Evolutionary conservation across 495 filamentous ascomycete genomes (phyloP).

Genomic region (Daldinia caldariorum): DNA sequence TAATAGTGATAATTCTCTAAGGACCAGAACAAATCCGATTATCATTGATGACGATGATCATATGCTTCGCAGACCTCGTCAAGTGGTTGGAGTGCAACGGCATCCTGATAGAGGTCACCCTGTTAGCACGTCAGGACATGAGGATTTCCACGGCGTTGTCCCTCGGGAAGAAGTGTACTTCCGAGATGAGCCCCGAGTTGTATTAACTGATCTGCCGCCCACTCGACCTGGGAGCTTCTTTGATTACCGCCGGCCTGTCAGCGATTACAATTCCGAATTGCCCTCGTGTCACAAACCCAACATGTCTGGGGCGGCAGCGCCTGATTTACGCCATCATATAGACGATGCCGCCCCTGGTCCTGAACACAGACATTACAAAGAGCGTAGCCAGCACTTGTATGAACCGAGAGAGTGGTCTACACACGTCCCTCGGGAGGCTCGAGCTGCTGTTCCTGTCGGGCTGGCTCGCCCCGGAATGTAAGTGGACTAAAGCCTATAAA

Average conservation of each 20-base stretch:
- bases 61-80: conserved; percentile 28
- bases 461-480: conserved; percentile 26
- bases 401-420: conserved; percentile 19
- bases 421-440: conserved; percentile 16
- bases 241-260: conserved; percentile 20
- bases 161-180: conserved; percentile 25
- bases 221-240: conserved; percentile 21
- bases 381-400: conserved; percentile 15
- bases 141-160: conserved; percentile 16
- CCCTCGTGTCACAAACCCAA: conserved; percentile 24
- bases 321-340: not conserved
- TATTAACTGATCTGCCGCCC: conserved; percentile 28
- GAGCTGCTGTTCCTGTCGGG: conserved; percentile 2
- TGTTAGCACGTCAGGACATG: conserved; percentile 14
- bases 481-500: conserved; percentile 12
- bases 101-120: conserved; percentile 24
- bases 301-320: conserved; percentile 6
- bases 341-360: conserved; percentile 10
- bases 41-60: conserved; percentile 32
- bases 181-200: conserved; percentile 24
- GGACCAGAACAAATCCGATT: conserved; percentile 40
- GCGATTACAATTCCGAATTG: conserved; percentile 6
- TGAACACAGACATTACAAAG: conserved; percentile 17
- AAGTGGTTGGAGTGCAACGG: conserved; percentile 41
- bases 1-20: conserved; percentile 32